Conservation (phyloP, 2,329 filamentous ascomycete species). For the Atkinsonella hypoxylon region DNA sequence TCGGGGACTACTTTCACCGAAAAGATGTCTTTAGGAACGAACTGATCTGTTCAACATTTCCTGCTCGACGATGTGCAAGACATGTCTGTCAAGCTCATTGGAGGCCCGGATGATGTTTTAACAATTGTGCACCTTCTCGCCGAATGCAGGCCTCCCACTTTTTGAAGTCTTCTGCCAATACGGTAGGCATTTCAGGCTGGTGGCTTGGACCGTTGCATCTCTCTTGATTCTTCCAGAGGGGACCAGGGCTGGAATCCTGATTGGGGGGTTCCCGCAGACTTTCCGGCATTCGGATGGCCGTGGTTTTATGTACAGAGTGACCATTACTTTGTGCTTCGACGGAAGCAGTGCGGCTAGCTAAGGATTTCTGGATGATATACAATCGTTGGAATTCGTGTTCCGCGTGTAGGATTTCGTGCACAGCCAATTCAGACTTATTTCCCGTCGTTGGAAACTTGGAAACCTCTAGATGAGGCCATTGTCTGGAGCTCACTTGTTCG, state of each 20-base stretch:
- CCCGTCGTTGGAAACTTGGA: neutral
- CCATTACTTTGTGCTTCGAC: neutral
- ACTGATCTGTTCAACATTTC: too few species aligned
- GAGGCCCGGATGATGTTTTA: slow-evolving; percentile 18
- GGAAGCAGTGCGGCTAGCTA: slow-evolving; percentile 20
- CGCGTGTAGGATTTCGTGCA: slow-evolving; percentile 6
- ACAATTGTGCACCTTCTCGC: slow-evolving; percentile 16
- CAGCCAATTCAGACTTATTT: neutral
- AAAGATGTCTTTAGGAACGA: too few species aligned
- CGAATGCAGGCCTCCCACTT: slow-evolving; percentile 25
- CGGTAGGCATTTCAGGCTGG: neutral
- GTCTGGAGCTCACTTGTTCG: neutral
- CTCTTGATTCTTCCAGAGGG: neutral
- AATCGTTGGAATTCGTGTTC: slow-evolving; percentile 26
- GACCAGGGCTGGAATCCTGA: neutral
- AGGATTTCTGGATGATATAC: slow-evolving; percentile 32
- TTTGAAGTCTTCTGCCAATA: slow-evolving; percentile 24
- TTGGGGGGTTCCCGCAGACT: neutral
- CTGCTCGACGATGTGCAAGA: neutral
- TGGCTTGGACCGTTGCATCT: slow-evolving; percentile 2
- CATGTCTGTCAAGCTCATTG: neutral
- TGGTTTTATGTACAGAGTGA: neutral
- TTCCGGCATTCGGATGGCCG: neutral
- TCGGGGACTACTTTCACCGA: too few species aligned
- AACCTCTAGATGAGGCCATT: neutral